A percentile compares a stretch with the other conserved stretches of the same genome.
Evolutionary conservation across 352 stramenopile genomes (phyloP).

Genomic region (Globisporangium camurandrum): DNA sequence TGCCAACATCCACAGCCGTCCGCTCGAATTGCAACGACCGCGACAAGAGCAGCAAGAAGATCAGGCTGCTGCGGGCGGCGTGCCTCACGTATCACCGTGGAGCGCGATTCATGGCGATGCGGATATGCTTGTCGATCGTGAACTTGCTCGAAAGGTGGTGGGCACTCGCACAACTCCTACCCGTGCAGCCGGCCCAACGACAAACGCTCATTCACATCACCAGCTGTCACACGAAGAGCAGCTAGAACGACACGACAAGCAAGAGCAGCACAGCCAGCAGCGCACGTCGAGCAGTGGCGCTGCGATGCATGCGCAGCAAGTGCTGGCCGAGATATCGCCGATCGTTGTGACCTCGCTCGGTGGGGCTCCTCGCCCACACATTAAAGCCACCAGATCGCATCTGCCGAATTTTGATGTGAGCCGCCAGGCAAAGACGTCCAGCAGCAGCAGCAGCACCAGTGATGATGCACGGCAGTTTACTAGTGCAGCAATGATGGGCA

Average conservation of each 20-base stretch:
- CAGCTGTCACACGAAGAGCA: not conserved
- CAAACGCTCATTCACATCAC: not conserved
- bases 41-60: no score
- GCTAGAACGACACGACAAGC: not conserved
- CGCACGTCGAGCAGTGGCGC: not conserved
- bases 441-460: not conserved
- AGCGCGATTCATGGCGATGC: conserved; percentile 3
- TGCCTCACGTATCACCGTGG: conserved; percentile 3
- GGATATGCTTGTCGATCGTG: not conserved
- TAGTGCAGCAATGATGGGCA: not conserved
- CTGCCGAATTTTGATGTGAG: not conserved
- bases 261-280: not conserved
- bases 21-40: no score
- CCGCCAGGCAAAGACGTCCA: no score
- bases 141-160: no score
- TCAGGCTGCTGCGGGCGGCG: no score
- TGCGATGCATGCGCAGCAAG: not conserved
- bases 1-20: no score
- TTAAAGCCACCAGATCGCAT: not conserved
- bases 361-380: not conserved
- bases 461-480: not conserved
- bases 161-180: no score
- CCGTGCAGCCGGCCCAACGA: no score
- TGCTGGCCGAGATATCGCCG: not conserved
- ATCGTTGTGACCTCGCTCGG: not conserved